A percentile compares a stretch with the other conserved stretches of the same genome.
phyloP scores from a whole-genome alignment of 768 basidiomycete genomes.

The Cystobasidium onofrii region DNA sequence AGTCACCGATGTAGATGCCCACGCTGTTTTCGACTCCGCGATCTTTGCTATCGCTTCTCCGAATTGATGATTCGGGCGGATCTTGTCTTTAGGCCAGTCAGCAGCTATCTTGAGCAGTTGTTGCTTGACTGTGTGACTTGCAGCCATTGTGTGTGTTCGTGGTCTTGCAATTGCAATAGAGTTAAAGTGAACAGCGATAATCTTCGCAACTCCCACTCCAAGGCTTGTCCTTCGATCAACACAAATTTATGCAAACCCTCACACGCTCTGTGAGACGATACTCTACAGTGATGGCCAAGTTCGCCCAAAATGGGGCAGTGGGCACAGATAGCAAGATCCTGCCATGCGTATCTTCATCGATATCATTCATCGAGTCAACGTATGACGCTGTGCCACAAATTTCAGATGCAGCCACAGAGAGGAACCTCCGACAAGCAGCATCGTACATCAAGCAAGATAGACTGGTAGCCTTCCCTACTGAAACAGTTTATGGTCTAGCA shows the following conservation, averaged over 20 bases:
- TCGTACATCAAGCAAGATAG: not conserved
- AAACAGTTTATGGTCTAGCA: constrained; percentile 97
- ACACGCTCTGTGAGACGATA: not conserved
- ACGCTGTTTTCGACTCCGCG: constrained; percentile 14
- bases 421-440: constrained; percentile 16
- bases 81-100: constrained; percentile 24
- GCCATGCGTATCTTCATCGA: constrained; percentile 6
- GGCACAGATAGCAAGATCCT: not conserved
- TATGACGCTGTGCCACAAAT: constrained; percentile 17
- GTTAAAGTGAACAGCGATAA: not conserved
- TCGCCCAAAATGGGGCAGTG: not conserved
- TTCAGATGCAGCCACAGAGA: constrained; percentile 9
- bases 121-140: constrained; percentile 21
- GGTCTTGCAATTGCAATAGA: not conserved
- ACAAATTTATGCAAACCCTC: not conserved
- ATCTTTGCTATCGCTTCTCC: constrained; percentile 19
- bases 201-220: not conserved
- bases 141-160: not conserved
- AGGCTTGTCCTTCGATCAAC: not conserved
- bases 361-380: not conserved
- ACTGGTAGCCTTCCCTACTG: constrained; percentile 82
- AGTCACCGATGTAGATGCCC: not conserved
- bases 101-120: constrained; percentile 12
- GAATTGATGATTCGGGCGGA: constrained; percentile 27
- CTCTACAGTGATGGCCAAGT: not conserved